Conservation (phyloP, 2,329 filamentous ascomycete species). For the Akanthomyces muscarius region DNA sequence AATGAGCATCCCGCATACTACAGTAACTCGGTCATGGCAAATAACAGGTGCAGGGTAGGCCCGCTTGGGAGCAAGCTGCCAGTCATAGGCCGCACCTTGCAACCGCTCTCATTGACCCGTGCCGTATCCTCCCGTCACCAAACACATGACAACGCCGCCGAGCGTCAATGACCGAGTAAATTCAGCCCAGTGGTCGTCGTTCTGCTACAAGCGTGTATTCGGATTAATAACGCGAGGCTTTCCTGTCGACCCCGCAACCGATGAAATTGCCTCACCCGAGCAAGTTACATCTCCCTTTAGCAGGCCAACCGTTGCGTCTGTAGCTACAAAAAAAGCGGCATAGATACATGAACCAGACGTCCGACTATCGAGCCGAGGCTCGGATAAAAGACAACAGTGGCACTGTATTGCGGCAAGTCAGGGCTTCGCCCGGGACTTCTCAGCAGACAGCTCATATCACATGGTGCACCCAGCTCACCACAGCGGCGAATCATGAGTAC, state of each 20-base stretch:
- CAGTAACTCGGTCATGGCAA: too few species aligned
- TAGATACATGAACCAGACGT: background rate
- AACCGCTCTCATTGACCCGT: background rate
- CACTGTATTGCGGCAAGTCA: constrained; percentile 5
- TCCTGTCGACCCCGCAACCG: background rate
- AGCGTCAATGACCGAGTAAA: background rate
- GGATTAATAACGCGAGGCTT: background rate
- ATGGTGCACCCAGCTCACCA: background rate
- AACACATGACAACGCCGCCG: too few species aligned
- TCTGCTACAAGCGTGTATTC: background rate
- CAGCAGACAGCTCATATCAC: background rate
- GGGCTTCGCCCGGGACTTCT: constrained; percentile 11
- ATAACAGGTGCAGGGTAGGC: background rate
- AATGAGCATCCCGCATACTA: too few species aligned
- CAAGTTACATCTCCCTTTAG: background rate
- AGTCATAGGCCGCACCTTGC: background rate
- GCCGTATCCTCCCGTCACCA: background rate
- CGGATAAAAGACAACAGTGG: constrained; percentile 2
- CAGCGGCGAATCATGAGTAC: background rate
- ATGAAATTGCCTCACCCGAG: background rate
- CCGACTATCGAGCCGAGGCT: background rate
- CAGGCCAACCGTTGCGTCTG: background rate
- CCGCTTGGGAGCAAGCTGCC: background rate
- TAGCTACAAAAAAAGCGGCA: background rate
- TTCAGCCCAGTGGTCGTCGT: too few species aligned